Percentiles rank a stretch among this genome's conserved stretches.
Evolutionary conservation across 306 rosid genomes (phyloP).

Genomic region (Fragaria ananassa): DNA sequence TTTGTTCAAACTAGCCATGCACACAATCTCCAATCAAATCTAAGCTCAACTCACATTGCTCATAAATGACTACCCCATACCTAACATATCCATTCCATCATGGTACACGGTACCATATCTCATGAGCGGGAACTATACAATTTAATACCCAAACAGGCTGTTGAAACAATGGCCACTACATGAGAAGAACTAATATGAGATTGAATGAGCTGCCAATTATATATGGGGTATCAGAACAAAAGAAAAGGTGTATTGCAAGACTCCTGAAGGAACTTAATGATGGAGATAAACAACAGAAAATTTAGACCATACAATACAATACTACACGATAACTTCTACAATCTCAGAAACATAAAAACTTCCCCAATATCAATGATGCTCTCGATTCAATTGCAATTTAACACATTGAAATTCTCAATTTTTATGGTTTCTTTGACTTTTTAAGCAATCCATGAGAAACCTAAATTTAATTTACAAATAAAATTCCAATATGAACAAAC

Average conservation of each 20-base stretch:
- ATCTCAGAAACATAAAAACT: not conserved
- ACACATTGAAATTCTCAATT: not conserved
- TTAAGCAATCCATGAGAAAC: slow-evolving; percentile 18
- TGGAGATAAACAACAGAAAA: not conserved
- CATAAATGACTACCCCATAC: not conserved
- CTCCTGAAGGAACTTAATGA: not conserved
- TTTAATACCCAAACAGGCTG: not conserved
- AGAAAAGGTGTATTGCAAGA: not conserved
- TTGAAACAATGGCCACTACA: not conserved
- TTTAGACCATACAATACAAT: not conserved
- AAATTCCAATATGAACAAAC: not conserved
- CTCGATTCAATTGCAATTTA: not conserved
- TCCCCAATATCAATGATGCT: not conserved
- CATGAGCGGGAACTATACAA: not conserved
- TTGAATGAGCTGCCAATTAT: not conserved
- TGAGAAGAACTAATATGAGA: not conserved
- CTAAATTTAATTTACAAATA: not conserved
- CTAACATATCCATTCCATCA: not conserved
- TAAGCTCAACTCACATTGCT: slow-evolving; percentile 1
- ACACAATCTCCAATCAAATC: not conserved
- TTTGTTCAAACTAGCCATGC: not conserved
- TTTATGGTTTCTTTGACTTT: not conserved
- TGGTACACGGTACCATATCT: not conserved
- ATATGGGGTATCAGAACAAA: not conserved
- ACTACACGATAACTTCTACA: not conserved